These are phyloP conservation scores for Aspergillus costaricaensis DNA, from an alignment of 2,329 filamentous ascomycete genomes.

Conservation along the genomic window DNA sequence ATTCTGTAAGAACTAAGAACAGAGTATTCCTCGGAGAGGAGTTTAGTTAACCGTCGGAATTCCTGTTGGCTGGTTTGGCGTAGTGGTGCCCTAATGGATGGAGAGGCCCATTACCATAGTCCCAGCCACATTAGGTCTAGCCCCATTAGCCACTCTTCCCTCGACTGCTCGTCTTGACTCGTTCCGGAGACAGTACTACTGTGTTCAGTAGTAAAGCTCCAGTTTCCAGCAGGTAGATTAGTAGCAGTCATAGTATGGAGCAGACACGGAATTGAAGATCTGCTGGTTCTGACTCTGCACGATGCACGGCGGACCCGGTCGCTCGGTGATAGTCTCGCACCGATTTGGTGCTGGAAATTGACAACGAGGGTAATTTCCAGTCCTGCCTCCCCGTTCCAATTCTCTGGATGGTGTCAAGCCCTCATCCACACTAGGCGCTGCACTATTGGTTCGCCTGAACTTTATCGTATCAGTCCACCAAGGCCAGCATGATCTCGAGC, in stretches of 20 bases:
- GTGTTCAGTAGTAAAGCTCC: background rate
- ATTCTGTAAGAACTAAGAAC: too few relatives aligned
- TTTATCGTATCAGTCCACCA: constrained; percentile 2
- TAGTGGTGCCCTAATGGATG: background rate
- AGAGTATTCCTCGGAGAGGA: background rate
- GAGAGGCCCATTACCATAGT: background rate
- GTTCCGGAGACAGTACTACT: background rate
- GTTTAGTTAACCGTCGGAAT: background rate
- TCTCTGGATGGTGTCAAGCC: background rate
- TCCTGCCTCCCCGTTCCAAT: background rate
- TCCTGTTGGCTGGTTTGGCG: background rate
- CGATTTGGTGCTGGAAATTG: background rate
- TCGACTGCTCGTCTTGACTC: background rate
- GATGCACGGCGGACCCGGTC: background rate
- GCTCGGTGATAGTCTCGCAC: background rate
- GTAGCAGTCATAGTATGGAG: background rate
- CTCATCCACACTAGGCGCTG: constrained; percentile 4
- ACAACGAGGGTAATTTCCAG: background rate
- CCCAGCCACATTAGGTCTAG: background rate
- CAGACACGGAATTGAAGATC: background rate
- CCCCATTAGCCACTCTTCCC: background rate
- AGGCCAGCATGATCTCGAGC: background rate
- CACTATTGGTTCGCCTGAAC: constrained; percentile 10
- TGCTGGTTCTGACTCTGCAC: background rate
- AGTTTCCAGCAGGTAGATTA: too few relatives aligned